Base-by-base conservation (phyloP, 2,329 filamentous ascomycete species). In the Alternaria triticina region DNA sequence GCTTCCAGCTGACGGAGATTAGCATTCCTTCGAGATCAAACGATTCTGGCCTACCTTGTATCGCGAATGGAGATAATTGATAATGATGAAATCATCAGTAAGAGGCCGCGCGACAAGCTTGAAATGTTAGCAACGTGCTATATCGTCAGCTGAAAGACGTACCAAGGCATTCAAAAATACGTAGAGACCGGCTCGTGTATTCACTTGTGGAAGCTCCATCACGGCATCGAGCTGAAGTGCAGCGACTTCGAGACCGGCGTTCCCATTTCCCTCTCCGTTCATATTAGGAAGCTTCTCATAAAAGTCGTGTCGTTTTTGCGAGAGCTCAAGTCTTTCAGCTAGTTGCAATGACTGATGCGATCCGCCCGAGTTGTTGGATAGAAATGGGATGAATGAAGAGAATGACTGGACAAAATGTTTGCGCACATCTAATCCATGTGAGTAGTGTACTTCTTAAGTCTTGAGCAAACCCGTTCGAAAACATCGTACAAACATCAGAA, bases 81-180 rank as follows among this genome's bases (percentile, higher is more conserved):
- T 89, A 11, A 98, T 85, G 25, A 87, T 86, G 56, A 85, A 84
- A 72, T 98, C 94, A 73, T 98, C 94, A 28, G 97, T 87, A 22
- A 97, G 82, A 0, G 95, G 94, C 30, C 93, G 88, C 30, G 90
- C 93, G 65, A 92, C 88, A 57, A 97, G 89, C 92, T 96, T n/a
- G 2, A 23, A 57, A 58, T 25, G 59, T 86, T 66, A 85, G 80
- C 52, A 13, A 15, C 15, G 13, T 28, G 7, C 17, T 3, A 63
- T 12, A 6, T 23, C 22, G 25, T n/a, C 3, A 23, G 20, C 23
- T 8, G 13, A 4, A 59, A 17, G 11, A 77, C 88, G 69, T 83
- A 96, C 91, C 76, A 91, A 86, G 59, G 93, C 89, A 76, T 94
- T 96, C 9, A 97, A 83, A 77, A 95, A 96, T 7, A 97, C 85